Percentiles rank a stretch among this genome's conserved stretches.
phyloP scores from a whole-genome alignment of 352 stramenopile genomes.

The Globisporangium sylvaticum region DNA sequence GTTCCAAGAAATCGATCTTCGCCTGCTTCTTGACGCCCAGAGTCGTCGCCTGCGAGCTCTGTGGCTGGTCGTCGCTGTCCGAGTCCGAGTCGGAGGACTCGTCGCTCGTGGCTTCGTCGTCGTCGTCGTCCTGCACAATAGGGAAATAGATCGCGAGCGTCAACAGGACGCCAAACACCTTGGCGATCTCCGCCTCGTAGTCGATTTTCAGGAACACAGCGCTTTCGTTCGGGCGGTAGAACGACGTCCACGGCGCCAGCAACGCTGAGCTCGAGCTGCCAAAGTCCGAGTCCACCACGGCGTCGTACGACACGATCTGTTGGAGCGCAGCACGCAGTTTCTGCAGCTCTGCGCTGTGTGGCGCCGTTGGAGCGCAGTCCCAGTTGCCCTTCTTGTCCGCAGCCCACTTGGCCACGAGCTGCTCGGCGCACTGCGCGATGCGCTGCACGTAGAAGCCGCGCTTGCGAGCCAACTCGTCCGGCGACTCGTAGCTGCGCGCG shows the following conservation, averaged over 20 bases:
- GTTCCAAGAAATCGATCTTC: slow-evolving; percentile 25
- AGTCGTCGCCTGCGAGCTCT: neutral
- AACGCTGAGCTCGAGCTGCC: slow-evolving; percentile 1
- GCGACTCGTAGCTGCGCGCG: slow-evolving; percentile 38
- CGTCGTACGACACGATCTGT: slow-evolving; percentile 34
- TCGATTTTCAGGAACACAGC: slow-evolving; percentile 25
- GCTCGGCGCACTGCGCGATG: slow-evolving; percentile 18
- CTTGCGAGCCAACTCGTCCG: slow-evolving; percentile 29
- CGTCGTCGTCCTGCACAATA: slow-evolving; percentile 28
- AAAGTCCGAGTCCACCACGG: slow-evolving; percentile 8
- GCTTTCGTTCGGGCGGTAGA: slow-evolving; percentile 42
- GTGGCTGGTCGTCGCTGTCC: slow-evolving; percentile 23
- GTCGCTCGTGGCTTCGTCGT: slow-evolving; percentile 25
- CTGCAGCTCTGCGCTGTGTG: slow-evolving; percentile 28
- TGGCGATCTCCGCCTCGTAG: slow-evolving; percentile 43
- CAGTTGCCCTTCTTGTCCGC: slow-evolving; percentile 26
- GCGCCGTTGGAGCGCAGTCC: slow-evolving; percentile 20
- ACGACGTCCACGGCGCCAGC: slow-evolving; percentile 40
- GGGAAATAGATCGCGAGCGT: slow-evolving; percentile 53
- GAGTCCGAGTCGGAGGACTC: slow-evolving; percentile 40
- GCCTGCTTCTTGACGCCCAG: neutral
- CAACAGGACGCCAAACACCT: slow-evolving; percentile 42
- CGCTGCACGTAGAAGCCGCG: slow-evolving; percentile 31
- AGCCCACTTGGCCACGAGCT: slow-evolving; percentile 15
- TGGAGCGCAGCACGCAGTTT: slow-evolving; percentile 41